phyloP scores from a whole-genome alignment of 2,329 filamentous ascomycete species.

The Didymella exigua region DNA sequence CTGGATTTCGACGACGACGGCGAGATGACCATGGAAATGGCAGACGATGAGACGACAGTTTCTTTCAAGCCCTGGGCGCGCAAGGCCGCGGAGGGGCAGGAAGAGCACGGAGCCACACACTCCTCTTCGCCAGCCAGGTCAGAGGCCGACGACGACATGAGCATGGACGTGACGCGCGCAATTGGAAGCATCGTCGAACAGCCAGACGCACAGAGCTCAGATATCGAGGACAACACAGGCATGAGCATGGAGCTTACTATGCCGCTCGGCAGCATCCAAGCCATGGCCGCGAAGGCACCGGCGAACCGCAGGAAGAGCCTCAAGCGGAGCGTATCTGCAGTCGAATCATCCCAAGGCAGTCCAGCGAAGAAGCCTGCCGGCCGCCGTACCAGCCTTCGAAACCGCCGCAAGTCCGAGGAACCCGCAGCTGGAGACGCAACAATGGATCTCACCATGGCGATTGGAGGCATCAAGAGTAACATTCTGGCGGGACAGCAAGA shows the following conservation, averaged over 20 bases:
- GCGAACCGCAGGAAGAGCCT: constrained; percentile 46
- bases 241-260: constrained; percentile 63
- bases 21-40: constrained; percentile 59
- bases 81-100: constrained; percentile 53
- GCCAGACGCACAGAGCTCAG: constrained; percentile 44
- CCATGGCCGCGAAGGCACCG: constrained; percentile 32
- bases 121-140: constrained; percentile 55
- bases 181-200: constrained; percentile 76
- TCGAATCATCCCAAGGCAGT: constrained; percentile 46
- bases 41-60: constrained; percentile 72
- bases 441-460: constrained; percentile 49
- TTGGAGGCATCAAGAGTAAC: constrained; percentile 44
- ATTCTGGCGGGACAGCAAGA: neutral
- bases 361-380: constrained; percentile 43
- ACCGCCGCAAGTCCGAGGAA: constrained; percentile 45
- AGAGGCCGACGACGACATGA: constrained; percentile 68
- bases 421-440: constrained; percentile 48
- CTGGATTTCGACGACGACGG: constrained; percentile 64
- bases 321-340: constrained; percentile 52
- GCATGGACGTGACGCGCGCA: constrained; percentile 90
- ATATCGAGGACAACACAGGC: constrained; percentile 49
- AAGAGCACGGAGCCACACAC: constrained; percentile 58
- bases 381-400: constrained; percentile 48
- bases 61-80: constrained; percentile 76
- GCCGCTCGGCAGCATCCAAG: constrained; percentile 58